A percentile compares a stretch with the other conserved stretches of the same genome.
phyloP scores from a whole-genome alignment of 352 stramenopile genomes.

The Pythium diclinum region DNA sequence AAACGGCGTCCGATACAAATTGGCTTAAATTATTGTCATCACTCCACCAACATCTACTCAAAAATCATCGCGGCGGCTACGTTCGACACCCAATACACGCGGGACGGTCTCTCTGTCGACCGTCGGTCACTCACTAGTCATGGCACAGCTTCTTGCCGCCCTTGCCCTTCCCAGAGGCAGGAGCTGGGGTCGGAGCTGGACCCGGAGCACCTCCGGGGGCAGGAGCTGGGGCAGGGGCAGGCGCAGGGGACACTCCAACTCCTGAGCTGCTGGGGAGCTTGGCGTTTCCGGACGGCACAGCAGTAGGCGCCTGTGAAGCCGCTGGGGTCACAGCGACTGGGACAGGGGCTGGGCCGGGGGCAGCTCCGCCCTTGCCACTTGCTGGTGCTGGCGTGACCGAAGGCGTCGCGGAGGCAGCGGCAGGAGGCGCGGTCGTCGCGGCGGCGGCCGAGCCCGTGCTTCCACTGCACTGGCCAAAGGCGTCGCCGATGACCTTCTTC shows the following conservation, averaged over 20 bases:
- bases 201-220: too few relatives aligned
- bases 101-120: not conserved
- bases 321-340: not conserved
- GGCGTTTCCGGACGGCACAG: not conserved
- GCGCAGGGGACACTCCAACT: not conserved
- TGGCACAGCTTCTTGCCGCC: slow-evolving; percentile 23
- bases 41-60: slow-evolving; percentile 8
- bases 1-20: slow-evolving; percentile 3
- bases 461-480: slow-evolving; percentile 21
- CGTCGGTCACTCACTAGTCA: slow-evolving; percentile 14
- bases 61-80: not conserved
- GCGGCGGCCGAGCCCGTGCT: not conserved
- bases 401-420: not conserved
- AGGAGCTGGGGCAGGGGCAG: not conserved
- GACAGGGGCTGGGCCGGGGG: not conserved
- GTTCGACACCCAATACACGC: not conserved
- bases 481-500: slow-evolving; percentile 31
- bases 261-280: slow-evolving; percentile 1
- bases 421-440: slow-evolving; percentile 7
- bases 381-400: slow-evolving; percentile 2
- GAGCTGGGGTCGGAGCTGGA: not conserved
- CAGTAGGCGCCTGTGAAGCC: not conserved
- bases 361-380: slow-evolving; percentile 9
- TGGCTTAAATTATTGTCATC: slow-evolving; percentile 12
- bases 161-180: not conserved